These are phyloP conservation scores for Blastobotrys malaysiensis DNA, from an alignment of 1,139 yeast genomes.

Conservation along the genomic window DNA sequence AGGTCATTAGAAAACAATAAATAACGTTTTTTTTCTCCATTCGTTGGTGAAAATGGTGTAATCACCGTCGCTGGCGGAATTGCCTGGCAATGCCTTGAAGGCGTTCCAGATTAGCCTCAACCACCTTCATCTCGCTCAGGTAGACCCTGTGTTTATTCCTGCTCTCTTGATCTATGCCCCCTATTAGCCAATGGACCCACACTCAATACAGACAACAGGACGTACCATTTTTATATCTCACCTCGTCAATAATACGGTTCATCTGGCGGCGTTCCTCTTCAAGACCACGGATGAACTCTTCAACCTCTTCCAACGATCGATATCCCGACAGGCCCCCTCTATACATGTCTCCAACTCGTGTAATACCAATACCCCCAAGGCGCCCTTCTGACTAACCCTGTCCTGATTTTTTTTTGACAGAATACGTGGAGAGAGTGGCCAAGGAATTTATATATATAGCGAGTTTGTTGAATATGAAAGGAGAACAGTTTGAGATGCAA, in stretches of 20 bases:
- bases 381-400: not conserved
- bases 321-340: not conserved
- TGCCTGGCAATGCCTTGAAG: slow-evolving; percentile 3
- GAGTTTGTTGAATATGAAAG: not conserved
- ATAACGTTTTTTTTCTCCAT: not conserved
- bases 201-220: not conserved
- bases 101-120: slow-evolving; percentile 12
- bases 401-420: not conserved
- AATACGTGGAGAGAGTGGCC: not conserved
- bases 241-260: slow-evolving; percentile 1
- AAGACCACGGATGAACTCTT: slow-evolving; percentile 3
- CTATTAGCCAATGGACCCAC: not conserved
- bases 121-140: slow-evolving; percentile 3
- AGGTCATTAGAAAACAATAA: not conserved
- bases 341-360: not conserved
- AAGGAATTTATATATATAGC: not conserved
- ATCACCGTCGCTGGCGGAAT: not conserved
- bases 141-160: not conserved
- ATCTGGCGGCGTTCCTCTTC: slow-evolving; percentile 1
- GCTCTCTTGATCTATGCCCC: not conserved
- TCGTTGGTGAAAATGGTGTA: too few relatives aligned
- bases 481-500: not conserved
- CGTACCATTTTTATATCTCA: slow-evolving; percentile 2
- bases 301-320: slow-evolving; percentile 1
- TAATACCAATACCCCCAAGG: not conserved